Base-by-base conservation (phyloP, 352 stramenopile species). In the Globisporangium megalacanthum region DNA sequence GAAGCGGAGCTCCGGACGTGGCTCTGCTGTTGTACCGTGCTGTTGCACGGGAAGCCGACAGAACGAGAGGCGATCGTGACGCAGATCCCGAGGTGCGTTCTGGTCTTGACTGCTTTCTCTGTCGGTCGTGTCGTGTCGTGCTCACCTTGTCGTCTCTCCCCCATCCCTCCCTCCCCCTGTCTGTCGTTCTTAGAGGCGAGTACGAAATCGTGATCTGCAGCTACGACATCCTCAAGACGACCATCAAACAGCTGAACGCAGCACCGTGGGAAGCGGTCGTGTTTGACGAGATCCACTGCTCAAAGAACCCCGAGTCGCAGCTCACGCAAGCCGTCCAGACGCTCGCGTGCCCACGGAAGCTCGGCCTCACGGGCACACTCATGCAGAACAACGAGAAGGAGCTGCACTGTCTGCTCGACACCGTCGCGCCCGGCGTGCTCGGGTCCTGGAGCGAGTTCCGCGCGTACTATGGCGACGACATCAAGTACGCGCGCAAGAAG, bases 261-360 rank as follows among this genome's bases (percentile, higher is more conserved):
- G 73, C 88, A 14, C 57, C 69, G 14, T 99, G 97, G 94, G 82
- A 94, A 62, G 77, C 88, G 6, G 76, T 98, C 53, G 88, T 99
- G 55, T 89, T 99, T 13, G 98, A 99, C 68, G 98, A 99, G 72
- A 98, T 98, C 54, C 98, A 99, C 75, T 95, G 97, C 39, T 77
- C 99, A 29, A 97, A 98, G 58, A 99, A 99, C 69, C 78, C 92
- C 19, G 96, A 98, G 50, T 93, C 95, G 14, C 96, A 98, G 60
- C 73, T 99, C 6, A 88, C 80, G 1, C 62, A 79, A 46, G 75
- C 91, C 51, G 83, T 97, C 0, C 88, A 88, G 35, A 58, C 70
- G 5, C 73, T 89, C 44, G 72, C 60, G 55, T 92, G 83, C 49
- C 53, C 68, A 0, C 79, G 73, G 11, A 90, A 83, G 39, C 66